Evolutionary conservation across 441 rosid species (phyloP), one percentile per base, ranked within the genome.

Genomic region (Adansonia madagascariensis): DNA sequence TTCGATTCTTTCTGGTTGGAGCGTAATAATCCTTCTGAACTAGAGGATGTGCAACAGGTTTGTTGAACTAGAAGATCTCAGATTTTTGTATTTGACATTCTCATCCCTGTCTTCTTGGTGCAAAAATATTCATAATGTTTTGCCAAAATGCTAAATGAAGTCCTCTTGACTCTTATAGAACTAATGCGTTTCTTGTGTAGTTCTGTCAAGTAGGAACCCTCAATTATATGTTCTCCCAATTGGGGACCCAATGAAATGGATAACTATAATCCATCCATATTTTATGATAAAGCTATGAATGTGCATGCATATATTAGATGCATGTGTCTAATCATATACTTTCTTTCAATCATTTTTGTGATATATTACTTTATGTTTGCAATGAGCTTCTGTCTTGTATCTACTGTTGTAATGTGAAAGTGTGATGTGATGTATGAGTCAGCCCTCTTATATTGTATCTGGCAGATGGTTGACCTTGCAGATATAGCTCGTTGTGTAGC

Each of bases 401-500:
- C 12, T 56, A 39, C 17, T 46, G 63, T 41, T 76, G 52, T 43
- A 57, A 27, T 59, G 24, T 15, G 6, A 60, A 62, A 66, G n/a
- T 66, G 43, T 11, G 18, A 27, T 61, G 49, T 57, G 24, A 9
- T 72, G 55, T 44, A 43, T 43, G 68, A 15, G 74, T 60, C 59
- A 52, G 1, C 56, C 52, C 64, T 59, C 27, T 70, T 61, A 18
- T 47, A 53, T 75, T 78, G 61, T 60, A 44, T 73, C 67, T 84
- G 67, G 77, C 87, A 93, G 98, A 93, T 93, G 91, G 84, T 85
- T 84, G 94, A 93, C 82, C 93, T 93, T 85, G 89, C 94, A 31
- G 96, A 93, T 86, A 91, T 93, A 80, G 94, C 93, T 50, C 91
- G 91, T 71, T 93, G 93, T 82, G 93, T 90, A 47, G 94, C 98